These are phyloP conservation scores for Iris macrosiphon DNA, from an alignment of 106 monocot genomes.

Conservation along the genomic window DNA sequence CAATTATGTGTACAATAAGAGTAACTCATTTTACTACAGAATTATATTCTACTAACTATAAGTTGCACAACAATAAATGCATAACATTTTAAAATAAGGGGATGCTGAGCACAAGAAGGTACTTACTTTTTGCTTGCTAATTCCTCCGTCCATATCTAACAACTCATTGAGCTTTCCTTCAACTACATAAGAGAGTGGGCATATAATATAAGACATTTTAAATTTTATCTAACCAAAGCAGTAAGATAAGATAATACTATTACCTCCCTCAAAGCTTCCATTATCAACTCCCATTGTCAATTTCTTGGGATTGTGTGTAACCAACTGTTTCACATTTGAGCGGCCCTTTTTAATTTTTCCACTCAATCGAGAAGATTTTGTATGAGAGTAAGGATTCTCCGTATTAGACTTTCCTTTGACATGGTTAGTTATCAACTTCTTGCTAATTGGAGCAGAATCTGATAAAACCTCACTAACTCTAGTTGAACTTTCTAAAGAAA, in stretches of 20 bases:
- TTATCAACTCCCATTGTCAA: slow-evolving; percentile 4
- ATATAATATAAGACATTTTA: not conserved
- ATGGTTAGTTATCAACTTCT: not conserved
- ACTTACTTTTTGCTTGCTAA: slow-evolving; percentile 78
- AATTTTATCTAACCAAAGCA: not conserved
- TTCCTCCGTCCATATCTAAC: slow-evolving; percentile 76
- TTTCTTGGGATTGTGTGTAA: slow-evolving; percentile 24
- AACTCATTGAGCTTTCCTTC: slow-evolving; percentile 74
- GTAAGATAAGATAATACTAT: slow-evolving; percentile 2
- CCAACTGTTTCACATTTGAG: slow-evolving; percentile 9
- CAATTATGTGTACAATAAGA: no score
- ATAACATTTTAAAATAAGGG: not conserved
- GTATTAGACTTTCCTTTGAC: slow-evolving; percentile 15
- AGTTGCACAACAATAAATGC: not conserved
- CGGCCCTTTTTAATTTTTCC: slow-evolving; percentile 28
- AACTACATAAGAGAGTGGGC: slow-evolving; percentile 41
- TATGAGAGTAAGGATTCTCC: slow-evolving; percentile 17
- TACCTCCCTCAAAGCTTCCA: slow-evolving; percentile 71
- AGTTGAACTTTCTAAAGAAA: slow-evolving; percentile 13
- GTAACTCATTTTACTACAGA: no score
- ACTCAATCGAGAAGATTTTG: slow-evolving; percentile 27
- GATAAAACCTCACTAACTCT: not conserved
- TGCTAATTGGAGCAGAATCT: slow-evolving; percentile 10
- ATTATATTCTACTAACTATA: no score
- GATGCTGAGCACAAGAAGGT: not conserved